Evolutionary conservation across 2,329 filamentous ascomycete genomes (phyloP).

Genomic region (Diplodia corticola): DNA sequence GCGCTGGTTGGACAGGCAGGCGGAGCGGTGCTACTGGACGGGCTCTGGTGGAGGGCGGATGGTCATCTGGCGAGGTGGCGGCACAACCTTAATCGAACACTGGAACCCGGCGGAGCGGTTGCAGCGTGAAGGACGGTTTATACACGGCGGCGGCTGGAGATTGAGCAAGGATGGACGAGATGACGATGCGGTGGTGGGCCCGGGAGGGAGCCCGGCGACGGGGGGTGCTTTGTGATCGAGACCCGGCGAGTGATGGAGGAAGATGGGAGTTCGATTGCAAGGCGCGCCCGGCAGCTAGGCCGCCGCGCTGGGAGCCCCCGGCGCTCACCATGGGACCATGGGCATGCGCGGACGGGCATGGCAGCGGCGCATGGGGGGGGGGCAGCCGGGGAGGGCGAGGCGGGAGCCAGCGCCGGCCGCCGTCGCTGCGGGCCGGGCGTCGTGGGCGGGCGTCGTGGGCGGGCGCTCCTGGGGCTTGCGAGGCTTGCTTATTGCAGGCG

Average conservation of each 20-base stretch:
- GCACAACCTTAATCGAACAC: slow-evolving; percentile 22
- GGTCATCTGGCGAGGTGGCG: slow-evolving; percentile 22
- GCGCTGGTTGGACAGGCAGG: slow-evolving; percentile 19
- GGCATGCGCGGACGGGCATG: slow-evolving; percentile 12
- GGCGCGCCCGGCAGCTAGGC: slow-evolving; percentile 15
- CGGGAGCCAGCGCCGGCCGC: slow-evolving; percentile 9
- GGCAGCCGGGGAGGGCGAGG: background rate
- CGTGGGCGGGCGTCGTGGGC: slow-evolving; percentile 13
- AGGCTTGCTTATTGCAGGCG: slow-evolving; percentile 23
- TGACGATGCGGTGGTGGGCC: slow-evolving; percentile 17
- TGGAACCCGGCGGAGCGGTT: slow-evolving; percentile 16
- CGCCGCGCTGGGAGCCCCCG: slow-evolving; percentile 9
- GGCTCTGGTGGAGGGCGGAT: background rate
- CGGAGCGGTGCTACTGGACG: slow-evolving; percentile 6
- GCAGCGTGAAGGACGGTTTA: slow-evolving; percentile 23
- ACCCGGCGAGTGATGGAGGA: slow-evolving; percentile 17
- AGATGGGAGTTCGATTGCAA: slow-evolving; percentile 20
- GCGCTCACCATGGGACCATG: slow-evolving; percentile 2
- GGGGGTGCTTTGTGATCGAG: slow-evolving; percentile 9
- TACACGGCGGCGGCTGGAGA: slow-evolving; percentile 18
- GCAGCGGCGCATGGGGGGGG: background rate
- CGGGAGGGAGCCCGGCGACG: slow-evolving; percentile 8
- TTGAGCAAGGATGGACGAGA: slow-evolving; percentile 23
- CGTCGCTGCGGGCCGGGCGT: slow-evolving; percentile 16
- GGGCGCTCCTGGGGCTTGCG: slow-evolving; percentile 5